Evolutionary conservation across 805 yeast species (phyloP).

Genomic region (Candida pseudofarinosa): DNA sequence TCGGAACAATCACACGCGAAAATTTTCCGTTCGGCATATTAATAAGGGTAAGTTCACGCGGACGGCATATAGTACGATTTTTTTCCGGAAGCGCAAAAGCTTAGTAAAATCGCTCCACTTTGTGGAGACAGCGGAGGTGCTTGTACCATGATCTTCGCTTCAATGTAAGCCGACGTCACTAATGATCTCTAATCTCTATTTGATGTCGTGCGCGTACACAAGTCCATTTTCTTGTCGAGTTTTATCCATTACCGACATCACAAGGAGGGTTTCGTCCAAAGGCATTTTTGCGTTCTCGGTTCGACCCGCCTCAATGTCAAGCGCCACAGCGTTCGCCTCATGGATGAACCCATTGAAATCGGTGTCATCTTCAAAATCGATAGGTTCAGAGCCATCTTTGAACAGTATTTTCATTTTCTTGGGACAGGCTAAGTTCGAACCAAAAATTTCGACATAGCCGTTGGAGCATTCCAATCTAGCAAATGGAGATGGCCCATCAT

Average conservation of each 20-base stretch:
- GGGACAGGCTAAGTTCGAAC: conserved; percentile 32
- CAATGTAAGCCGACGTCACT: neutral
- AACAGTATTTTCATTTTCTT: conserved; percentile 28
- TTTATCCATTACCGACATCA: conserved; percentile 47
- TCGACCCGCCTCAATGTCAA: conserved; percentile 38
- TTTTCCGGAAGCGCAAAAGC: neutral
- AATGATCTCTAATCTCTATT: neutral
- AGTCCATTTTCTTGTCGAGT: conserved; percentile 43
- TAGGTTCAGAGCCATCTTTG: conserved; percentile 19
- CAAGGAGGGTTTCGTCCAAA: conserved; percentile 42
- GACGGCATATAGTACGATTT: neutral
- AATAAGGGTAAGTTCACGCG: neutral
- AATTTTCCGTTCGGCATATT: neutral
- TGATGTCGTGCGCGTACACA: conserved; percentile 40
- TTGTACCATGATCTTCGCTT: neutral
- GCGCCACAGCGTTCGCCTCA: conserved; percentile 54
- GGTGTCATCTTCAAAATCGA: conserved; percentile 29
- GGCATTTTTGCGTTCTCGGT: conserved; percentile 35
- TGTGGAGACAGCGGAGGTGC: neutral
- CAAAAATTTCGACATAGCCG: conserved; percentile 27
- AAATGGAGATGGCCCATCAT: conserved; percentile 24
- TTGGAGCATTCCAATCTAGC: conserved; percentile 32
- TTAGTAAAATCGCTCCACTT: neutral
- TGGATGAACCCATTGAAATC: conserved; percentile 48
- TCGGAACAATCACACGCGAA: neutral